Evolutionary conservation across 2,329 filamentous ascomycete genomes (phyloP).

Genomic region (Biscogniauxia sp.): DNA sequence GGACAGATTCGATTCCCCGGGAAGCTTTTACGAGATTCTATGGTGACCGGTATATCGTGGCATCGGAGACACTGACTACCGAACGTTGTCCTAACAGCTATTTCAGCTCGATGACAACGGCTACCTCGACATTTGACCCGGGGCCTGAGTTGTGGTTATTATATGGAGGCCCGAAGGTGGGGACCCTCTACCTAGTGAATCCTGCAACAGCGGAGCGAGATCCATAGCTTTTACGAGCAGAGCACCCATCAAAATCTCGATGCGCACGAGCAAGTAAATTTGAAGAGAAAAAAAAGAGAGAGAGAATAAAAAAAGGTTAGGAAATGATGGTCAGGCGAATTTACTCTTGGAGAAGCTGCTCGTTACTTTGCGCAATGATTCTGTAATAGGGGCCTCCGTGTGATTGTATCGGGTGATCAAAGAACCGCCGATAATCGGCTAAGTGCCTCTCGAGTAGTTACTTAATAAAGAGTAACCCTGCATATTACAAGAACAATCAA

Average conservation of each 20-base stretch:
- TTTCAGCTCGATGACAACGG: background rate
- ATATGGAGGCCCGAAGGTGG: background rate
- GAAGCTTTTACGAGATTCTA: constrained; percentile 10
- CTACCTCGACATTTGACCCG: background rate
- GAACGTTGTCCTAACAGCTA: background rate
- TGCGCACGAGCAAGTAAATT: background rate
- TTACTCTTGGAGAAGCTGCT: background rate
- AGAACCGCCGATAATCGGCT: background rate
- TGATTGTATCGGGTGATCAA: background rate
- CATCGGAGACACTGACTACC: background rate
- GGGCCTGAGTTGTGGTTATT: background rate
- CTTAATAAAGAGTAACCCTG: background rate
- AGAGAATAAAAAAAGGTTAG: background rate
- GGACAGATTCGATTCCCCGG: background rate
- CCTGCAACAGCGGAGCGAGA: background rate
- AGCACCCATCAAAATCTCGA: background rate
- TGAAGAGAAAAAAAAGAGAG: background rate
- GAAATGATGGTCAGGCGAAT: background rate
- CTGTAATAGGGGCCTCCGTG: background rate
- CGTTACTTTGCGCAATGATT: background rate
- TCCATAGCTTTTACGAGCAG: background rate
- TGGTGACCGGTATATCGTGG: background rate
- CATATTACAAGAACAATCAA: background rate
- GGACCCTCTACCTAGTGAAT: background rate
- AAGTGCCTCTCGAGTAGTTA: background rate